Evolutionary conservation across 2,329 filamentous ascomycete genomes (phyloP), one percentile per base, ranked within the genome.

Genomic region (Pseudogymnoascus sp.): DNA sequence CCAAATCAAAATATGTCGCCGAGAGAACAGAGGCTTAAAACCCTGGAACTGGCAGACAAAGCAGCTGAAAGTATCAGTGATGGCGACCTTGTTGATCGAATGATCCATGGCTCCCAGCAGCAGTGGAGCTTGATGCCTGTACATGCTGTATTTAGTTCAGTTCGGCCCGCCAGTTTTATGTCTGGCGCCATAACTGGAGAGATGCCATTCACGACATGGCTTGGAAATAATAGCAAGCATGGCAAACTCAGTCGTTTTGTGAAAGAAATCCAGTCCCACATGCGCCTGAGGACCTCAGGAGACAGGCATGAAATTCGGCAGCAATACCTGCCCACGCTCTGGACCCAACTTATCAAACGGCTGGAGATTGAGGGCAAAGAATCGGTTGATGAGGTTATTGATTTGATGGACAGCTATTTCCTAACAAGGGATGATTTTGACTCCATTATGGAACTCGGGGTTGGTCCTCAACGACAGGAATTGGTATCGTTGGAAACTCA

Each of bases 51-150:
- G 6, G 84, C 88, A 21, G 92, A 96, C 66, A 84, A 90, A 68
- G 94, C 94, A 3, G 92, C 94, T 3, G 89, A 95, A 71, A 97
- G 92, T 71, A 99, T 99, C 75, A 97, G 92, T 70, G 94, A 99
- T 70, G 94, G 94, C 63, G 94, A 99, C 72, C 78, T 99, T 36
- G 90, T 97, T 2, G 94, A 99, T 74, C 84, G 91, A 60, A 97
- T 99, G 93, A 99, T 99, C 63, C 94, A 99, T 73, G 94, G 94
- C 26, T 90, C 91, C 47, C 94, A 99, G 72, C 94, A 99, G 72
- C 94, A 99, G 65, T 99, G 94, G 94, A 94, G 90, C 71, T 77
- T 99, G 64, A 99, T 99, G 94, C 94, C 94, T 11, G 89, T 90
- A 1, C 94, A 99, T 74, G 94, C 92, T 26, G 82, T 97, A 39